Conservation (phyloP, 805 yeast species). For the Candida parachauliodes region DNA sequence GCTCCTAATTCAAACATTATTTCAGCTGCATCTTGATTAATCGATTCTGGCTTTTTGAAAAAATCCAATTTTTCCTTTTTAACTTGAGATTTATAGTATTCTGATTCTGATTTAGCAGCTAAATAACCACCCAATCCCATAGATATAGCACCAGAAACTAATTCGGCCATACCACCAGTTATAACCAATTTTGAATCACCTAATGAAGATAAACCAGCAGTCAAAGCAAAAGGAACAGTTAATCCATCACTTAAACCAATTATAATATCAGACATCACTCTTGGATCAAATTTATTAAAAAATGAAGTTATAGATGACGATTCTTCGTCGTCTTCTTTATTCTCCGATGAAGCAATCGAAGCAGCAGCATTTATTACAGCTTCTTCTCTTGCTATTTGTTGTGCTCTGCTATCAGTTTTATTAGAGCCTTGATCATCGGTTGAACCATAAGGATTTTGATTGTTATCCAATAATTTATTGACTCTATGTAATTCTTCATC, state of each 20-base stretch:
- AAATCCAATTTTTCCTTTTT: slow-evolving; percentile 65
- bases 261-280: slow-evolving; percentile 89
- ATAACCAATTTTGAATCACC: slow-evolving; percentile 89
- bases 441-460: slow-evolving; percentile 37
- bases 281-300: slow-evolving; percentile 68
- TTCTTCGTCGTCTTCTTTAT: slow-evolving; percentile 25
- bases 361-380: slow-evolving; percentile 29
- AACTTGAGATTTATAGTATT: slow-evolving; percentile 69
- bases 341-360: slow-evolving; percentile 14
- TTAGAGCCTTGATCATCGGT: slow-evolving; percentile 14
- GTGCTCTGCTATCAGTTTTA: slow-evolving; percentile 32
- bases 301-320: slow-evolving; percentile 22
- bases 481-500: slow-evolving; percentile 31
- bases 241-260: slow-evolving; percentile 94
- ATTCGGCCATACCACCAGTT: slow-evolving; percentile 97
- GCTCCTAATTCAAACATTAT: slow-evolving; percentile 72
- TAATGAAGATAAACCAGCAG: slow-evolving; percentile 89
- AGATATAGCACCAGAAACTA: slow-evolving; percentile 93
- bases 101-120: slow-evolving; percentile 88
- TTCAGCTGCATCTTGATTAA: slow-evolving; percentile 78
- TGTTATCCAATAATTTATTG: slow-evolving; percentile 28
- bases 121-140: slow-evolving; percentile 97
- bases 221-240: slow-evolving; percentile 97
- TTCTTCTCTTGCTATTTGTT: slow-evolving; percentile 34
- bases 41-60: slow-evolving; percentile 58